Evolutionary conservation across 805 yeast genomes (phyloP), one percentile per base, ranked within the genome.

Genomic region (Zygosaccharomyces bailii): DNA sequence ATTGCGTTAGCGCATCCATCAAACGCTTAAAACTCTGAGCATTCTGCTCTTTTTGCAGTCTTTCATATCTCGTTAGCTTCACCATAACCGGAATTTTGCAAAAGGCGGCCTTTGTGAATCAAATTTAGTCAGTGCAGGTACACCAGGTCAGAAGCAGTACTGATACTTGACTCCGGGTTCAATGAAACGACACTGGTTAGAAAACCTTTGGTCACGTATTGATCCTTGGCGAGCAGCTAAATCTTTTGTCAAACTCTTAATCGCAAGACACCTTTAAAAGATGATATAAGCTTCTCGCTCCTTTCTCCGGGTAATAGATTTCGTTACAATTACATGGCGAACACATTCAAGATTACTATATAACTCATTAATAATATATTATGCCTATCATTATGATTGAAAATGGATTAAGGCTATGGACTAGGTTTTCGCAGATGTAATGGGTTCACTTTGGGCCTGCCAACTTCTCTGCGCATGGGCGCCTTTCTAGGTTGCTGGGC

Each of bases 1-100:
- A 68, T 5, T 62, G 60, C 1, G 61, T 55, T 13, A 80, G 60
- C 6, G 67, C 67, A 8, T 60, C 65, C n/a, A 66, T 55, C 41
- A 71, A 51, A 3, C 69, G 67, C 47, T 66, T 60, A 45, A 56
- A 65, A n/a, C 49, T 48, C 33, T 54, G 46, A 3, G 66, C 61
- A 42, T 50, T 52, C 34, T 59, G 57, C 45, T 62, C 60, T 45
- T 63, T 64, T 41, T 60, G 60, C 34, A 57, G 44, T 34, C 57
- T 59, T 39, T 65, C 68, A 42, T 51, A 53, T 42, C 61, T 57
- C 10, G 60, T 50, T 32, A 61, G 47, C 42, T 56, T 56, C 13
- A 61, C 57, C 68, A 63, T 61, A 18, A 11, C 42, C 34, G 23
- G 8, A 11, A 4, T 25, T 27, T 10, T 10, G 14, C 5, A 37